Evolutionary conservation across 345 rosid genomes (phyloP).

Genomic region (Euphorbia lathyris): DNA sequence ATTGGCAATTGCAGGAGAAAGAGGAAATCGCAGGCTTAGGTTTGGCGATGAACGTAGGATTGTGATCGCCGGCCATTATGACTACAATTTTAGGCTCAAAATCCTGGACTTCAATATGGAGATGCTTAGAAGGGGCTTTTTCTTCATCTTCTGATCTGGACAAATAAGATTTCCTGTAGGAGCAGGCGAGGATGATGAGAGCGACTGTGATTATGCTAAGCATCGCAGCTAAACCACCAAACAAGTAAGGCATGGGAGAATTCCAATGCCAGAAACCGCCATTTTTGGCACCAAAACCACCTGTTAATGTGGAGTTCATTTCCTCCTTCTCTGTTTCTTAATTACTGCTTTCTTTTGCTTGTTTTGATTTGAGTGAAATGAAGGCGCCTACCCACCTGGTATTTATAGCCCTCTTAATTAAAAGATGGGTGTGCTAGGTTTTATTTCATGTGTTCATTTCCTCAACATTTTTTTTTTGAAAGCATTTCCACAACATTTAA

Average conservation of each 20-base stretch:
- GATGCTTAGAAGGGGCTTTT: neutral
- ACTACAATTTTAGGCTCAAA: constrained; percentile 23
- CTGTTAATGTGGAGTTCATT: constrained; percentile 5
- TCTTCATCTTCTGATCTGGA: constrained; percentile 3
- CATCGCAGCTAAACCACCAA: constrained; percentile 20
- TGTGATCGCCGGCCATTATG: constrained; percentile 23
- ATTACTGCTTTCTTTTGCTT: neutral
- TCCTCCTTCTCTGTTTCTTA: neutral
- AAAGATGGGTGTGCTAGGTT: no score
- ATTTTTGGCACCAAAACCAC: neutral
- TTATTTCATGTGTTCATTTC: no score
- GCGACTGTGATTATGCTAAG: constrained; percentile 22
- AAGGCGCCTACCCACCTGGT: neutral
- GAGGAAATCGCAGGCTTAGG: neutral
- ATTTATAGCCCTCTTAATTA: constrained; percentile 5
- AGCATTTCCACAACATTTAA: no score
- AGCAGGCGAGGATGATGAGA: constrained; percentile 30
- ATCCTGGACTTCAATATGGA: neutral
- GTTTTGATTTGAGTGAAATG: neutral
- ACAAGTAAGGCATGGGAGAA: constrained; percentile 31
- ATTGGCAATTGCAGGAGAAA: neutral
- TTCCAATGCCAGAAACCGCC: constrained; percentile 17
- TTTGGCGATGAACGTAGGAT: constrained; percentile 15
- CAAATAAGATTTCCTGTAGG: constrained; percentile 11
- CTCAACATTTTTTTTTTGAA: no score